Percentiles rank a stretch among this genome's conserved stretches.
Evolutionary conservation across 495 filamentous ascomycete genomes (phyloP).

Genomic region (Xylaria scruposa): DNA sequence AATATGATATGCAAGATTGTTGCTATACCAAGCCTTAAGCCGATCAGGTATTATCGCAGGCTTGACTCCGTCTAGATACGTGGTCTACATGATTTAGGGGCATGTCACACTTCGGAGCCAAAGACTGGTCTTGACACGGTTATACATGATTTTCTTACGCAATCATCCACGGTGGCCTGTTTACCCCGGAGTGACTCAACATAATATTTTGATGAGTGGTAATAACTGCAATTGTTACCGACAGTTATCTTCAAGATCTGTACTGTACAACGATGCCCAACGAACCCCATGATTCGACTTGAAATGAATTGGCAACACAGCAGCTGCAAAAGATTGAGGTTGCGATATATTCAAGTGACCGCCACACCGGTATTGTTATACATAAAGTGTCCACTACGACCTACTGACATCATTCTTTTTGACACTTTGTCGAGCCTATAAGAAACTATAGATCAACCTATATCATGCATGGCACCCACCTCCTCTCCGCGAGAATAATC

Average conservation of each 20-base stretch:
- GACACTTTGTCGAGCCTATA: constrained; percentile 1
- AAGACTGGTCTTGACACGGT: background rate
- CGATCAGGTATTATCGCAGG: background rate
- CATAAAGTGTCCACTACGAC: background rate
- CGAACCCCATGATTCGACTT: no score
- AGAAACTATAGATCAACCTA: constrained; percentile 31
- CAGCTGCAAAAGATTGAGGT: background rate
- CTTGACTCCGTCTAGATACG: background rate
- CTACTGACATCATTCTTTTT: background rate
- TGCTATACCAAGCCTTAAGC: background rate
- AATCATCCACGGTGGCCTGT: background rate
- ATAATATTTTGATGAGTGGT: background rate
- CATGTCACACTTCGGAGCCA: background rate
- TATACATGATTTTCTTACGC: background rate
- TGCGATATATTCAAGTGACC: background rate
- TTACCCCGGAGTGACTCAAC: background rate
- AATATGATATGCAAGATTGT: background rate
- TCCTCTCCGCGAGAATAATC: background rate
- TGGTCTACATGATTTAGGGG: background rate
- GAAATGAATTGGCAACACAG: constrained; percentile 5
- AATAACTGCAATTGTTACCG: background rate
- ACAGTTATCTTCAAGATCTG: background rate
- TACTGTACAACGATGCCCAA: background rate
- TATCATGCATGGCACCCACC: constrained; percentile 32
- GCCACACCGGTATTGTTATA: constrained; percentile 3